Percentiles rank a stretch among this genome's conserved stretches.
Evolutionary conservation across 345 rosid genomes (phyloP).

Genomic region (Brassica nigra): DNA sequence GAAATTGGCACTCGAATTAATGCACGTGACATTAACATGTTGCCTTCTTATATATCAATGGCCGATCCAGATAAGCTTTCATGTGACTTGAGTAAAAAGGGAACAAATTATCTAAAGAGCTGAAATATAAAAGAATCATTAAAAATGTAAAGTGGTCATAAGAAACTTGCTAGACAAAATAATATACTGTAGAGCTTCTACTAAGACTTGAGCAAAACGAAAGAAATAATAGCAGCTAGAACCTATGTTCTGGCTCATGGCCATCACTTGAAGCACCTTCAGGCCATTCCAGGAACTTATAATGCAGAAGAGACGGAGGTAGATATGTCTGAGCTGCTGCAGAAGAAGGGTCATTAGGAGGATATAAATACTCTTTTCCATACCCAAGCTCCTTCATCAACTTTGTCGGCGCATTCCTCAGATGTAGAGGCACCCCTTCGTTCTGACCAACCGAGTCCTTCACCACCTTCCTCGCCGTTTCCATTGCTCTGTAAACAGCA

Average conservation of each 20-base stretch:
- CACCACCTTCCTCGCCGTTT: conserved; percentile 66
- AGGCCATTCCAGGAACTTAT: conserved; percentile 81
- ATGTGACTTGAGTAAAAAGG: not conserved
- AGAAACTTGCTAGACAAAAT: not conserved
- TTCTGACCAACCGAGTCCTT: conserved; percentile 76
- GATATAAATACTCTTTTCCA: conserved; percentile 74
- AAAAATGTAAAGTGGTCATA: not conserved
- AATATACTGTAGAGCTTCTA: not conserved
- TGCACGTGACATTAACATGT: not conserved
- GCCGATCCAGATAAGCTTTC: not conserved
- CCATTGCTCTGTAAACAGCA: conserved; percentile 67
- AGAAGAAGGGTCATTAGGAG: conserved; percentile 64
- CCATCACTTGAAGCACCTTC: conserved; percentile 11
- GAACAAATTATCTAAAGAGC: not conserved
- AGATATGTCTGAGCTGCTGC: conserved; percentile 56
- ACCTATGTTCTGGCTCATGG: conserved; percentile 25
- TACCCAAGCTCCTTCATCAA: conserved; percentile 81
- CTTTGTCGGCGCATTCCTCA: conserved; percentile 84
- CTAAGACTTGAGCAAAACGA: not conserved
- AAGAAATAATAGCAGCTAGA: not conserved
- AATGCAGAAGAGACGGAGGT: conserved; percentile 63
- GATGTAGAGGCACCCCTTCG: conserved; percentile 81
- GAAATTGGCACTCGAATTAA: not conserved
- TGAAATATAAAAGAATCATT: not conserved
- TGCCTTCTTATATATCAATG: not conserved